These are phyloP conservation scores for Mycena indigotica DNA, from an alignment of 768 basidiomycete species.

Conservation along the genomic window DNA sequence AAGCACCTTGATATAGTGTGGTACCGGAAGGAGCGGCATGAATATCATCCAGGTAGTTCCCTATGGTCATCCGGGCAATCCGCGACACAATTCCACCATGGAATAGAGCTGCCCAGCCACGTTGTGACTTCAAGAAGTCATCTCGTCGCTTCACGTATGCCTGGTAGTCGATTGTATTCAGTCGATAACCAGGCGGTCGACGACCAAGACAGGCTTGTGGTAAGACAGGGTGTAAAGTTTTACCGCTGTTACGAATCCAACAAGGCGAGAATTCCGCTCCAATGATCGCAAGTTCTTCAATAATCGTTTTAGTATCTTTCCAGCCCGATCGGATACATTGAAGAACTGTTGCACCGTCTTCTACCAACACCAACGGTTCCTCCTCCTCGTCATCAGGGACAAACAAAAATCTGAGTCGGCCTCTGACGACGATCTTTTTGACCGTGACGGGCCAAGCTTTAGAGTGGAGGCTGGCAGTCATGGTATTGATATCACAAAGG, in stretches of 20 bases:
- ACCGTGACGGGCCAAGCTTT: too few relatives aligned
- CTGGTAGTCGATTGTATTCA: not conserved
- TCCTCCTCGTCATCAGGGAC: constrained; percentile 6
- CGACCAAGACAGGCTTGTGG: not conserved
- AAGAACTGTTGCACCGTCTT: constrained; percentile 15
- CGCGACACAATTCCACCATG: not conserved
- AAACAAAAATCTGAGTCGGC: too few relatives aligned
- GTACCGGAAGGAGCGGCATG: not conserved
- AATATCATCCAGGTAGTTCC: not conserved
- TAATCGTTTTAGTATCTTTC: not conserved
- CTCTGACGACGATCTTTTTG: too few relatives aligned
- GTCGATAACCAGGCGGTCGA: not conserved
- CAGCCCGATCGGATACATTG: constrained; percentile 11
- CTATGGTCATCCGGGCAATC: not conserved
- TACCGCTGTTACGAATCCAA: constrained; percentile 2
- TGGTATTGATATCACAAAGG: too few relatives aligned
- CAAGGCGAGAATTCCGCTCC: constrained; percentile 10
- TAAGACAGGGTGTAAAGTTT: not conserved
- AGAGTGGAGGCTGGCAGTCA: too few relatives aligned
- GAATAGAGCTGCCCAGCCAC: not conserved
- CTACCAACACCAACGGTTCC: constrained; percentile 10
- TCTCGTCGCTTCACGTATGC: not conserved
- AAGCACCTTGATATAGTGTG: not conserved
- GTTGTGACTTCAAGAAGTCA: not conserved
- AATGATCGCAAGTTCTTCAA: constrained; percentile 5